Evolutionary conservation across 495 filamentous ascomycete genomes (phyloP), one percentile per base, ranked within the genome.

Genomic region (Aspergillus nidulans): DNA sequence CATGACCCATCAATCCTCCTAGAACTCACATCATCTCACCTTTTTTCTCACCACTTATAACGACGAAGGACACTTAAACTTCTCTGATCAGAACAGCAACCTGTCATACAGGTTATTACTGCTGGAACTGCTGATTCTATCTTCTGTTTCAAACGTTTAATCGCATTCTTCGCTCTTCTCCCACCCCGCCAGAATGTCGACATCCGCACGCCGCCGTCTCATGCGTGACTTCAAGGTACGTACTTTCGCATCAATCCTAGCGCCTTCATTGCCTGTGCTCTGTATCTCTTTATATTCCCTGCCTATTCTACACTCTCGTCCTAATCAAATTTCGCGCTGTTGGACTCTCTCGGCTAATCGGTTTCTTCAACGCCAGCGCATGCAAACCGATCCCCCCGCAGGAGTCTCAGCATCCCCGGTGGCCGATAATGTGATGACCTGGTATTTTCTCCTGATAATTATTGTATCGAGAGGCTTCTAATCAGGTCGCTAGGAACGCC

Each of bases 351-450:
- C 63, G 65, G 53, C 42, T 52, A 43, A 19, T 16, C 25, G 40
- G 49, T 20, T 43, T 19, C 54, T 15, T 5, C 28, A 28, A 20
- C 19, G 5, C 38, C 65, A 97, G 94, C 91, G 94, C 69, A 98
- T 98, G 95, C 94, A 98, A 79, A 97, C 92, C 55, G 94, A 98
- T 67, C 94, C 94, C 63, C 94, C 94, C 7, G 95, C 92, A 57
- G 94, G 94, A 54, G 94, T 98, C 40, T 97, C 92, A 53, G 94
- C 94, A 32, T 97, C 94, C 32, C 94, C 94, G 1, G 88, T 98
- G 19, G 89, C 92, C 40, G 94, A 98, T 69, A 98, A 98, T 79
- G 94, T 98, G 40, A 97, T 98, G 94, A 97, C 91, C 47, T 98
- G 94, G 94, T 97, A 82, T 60, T 78, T 59, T 57, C 25, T 41